These are phyloP conservation scores for Cystoderma amianthinum DNA, from an alignment of 768 basidiomycete species.

Conservation along the genomic window DNA sequence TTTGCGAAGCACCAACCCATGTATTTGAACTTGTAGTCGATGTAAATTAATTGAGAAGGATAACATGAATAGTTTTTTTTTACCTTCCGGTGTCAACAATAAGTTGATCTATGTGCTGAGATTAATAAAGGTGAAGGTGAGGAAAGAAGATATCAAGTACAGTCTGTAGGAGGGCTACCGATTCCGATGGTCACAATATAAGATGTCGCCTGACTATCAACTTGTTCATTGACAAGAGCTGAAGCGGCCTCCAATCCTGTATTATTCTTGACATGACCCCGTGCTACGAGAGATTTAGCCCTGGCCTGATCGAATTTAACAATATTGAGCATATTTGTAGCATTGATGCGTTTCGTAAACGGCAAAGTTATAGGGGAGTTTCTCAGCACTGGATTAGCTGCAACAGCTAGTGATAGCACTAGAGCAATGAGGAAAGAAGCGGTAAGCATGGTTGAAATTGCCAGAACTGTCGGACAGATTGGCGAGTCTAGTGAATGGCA, in stretches of 20 bases:
- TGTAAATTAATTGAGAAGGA: slow-evolving; percentile 9
- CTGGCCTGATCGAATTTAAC: background rate
- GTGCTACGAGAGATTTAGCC: too few relatives aligned
- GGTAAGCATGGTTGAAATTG: background rate
- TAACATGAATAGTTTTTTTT: background rate
- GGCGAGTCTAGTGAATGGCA: background rate
- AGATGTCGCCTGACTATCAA: background rate
- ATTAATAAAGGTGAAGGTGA: background rate
- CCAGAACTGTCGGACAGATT: background rate
- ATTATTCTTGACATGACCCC: background rate
- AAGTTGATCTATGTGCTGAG: slow-evolving; percentile 34
- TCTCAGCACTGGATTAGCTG: background rate
- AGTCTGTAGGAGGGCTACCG: background rate
- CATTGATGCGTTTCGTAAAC: background rate
- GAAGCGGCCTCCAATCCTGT: background rate
- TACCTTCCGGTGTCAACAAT: slow-evolving; percentile 58
- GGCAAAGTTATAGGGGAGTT: background rate
- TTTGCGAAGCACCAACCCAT: slow-evolving; percentile 50
- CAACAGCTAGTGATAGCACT: background rate
- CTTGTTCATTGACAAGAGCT: background rate
- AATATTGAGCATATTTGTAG: background rate
- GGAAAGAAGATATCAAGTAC: background rate
- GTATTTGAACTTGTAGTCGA: slow-evolving; percentile 56
- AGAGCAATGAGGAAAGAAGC: background rate
- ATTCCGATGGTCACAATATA: background rate